phyloP scores from a whole-genome alignment of 164 flowering plant genomes.

The Macadamia integrifolia region DNA sequence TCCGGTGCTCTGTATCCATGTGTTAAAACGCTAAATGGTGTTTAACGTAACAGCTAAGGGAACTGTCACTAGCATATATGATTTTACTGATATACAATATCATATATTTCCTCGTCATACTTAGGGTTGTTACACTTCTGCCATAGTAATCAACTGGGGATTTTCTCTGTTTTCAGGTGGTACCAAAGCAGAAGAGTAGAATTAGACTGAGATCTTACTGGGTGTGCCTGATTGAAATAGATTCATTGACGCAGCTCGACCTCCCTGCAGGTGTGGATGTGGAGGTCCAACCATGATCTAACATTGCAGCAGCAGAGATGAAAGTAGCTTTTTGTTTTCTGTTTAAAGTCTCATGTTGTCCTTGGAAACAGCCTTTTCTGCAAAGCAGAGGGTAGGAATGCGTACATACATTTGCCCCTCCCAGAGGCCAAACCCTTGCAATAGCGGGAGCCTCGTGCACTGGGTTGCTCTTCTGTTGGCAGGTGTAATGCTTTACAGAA shows the following conservation, averaged over 20 bases:
- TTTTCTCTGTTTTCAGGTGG: constrained; percentile 40
- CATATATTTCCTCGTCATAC: neutral
- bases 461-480: no score
- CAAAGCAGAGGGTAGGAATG: no score
- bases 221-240: constrained; percentile 87
- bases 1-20: no score
- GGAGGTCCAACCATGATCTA: constrained; percentile 75
- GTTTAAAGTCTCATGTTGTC: no score
- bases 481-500: no score
- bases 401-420: no score
- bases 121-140: neutral
- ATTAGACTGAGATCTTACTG: constrained; percentile 87
- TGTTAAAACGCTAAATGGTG: no score
- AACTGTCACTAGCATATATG: neutral
- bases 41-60: no score
- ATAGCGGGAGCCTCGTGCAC: no score
- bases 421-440: no score
- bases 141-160: neutral
- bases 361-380: no score
- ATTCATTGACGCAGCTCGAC: constrained; percentile 91
- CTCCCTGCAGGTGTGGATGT: constrained; percentile 97
- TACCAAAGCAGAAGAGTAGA: constrained; percentile 93
- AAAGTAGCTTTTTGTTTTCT: no score
- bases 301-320: constrained; percentile 6
- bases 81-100: neutral